phyloP scores from a whole-genome alignment of 257 asterid genomes.

The Penstemon davidsonii region DNA sequence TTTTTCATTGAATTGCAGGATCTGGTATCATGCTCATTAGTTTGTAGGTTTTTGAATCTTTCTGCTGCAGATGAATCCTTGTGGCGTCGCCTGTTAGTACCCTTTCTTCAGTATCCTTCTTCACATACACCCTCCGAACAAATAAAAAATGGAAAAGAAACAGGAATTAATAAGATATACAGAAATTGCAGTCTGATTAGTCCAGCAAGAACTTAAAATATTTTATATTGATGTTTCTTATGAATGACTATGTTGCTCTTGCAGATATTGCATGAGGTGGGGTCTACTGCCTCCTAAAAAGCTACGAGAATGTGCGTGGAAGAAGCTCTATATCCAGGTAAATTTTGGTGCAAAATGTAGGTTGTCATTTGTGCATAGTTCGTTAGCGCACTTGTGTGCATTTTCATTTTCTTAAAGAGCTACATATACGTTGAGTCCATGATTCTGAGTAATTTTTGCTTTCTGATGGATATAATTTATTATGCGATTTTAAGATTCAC shows the following conservation, averaged over 20 bases:
- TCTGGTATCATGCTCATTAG: constrained; percentile 79
- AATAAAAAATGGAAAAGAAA: not conserved
- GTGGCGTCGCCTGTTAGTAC: constrained; percentile 89
- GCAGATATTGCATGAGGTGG: constrained; percentile 84
- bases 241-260: constrained; percentile 4
- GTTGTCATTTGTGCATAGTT: constrained; percentile 1
- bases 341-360: constrained; percentile 15
- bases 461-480: not conserved
- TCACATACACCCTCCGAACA: constrained; percentile 9
- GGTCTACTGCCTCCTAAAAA: constrained; percentile 74
- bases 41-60: constrained; percentile 64
- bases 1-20: constrained; percentile 51
- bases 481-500: constrained; percentile 17
- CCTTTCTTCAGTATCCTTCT: constrained; percentile 12
- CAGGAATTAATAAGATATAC: not conserved
- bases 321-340: constrained; percentile 59
- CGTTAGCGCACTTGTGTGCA: not conserved
- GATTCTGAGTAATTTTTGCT: not conserved
- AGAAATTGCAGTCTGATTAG: constrained; percentile 10
- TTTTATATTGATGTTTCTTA: not conserved
- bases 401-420: not conserved
- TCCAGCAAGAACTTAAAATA: not conserved
- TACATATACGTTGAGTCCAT: not conserved
- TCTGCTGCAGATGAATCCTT: constrained; percentile 79
- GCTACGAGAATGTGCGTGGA: constrained; percentile 93